Evolutionary conservation across 345 rosid genomes (phyloP).

Genomic region (Salix viminalis): DNA sequence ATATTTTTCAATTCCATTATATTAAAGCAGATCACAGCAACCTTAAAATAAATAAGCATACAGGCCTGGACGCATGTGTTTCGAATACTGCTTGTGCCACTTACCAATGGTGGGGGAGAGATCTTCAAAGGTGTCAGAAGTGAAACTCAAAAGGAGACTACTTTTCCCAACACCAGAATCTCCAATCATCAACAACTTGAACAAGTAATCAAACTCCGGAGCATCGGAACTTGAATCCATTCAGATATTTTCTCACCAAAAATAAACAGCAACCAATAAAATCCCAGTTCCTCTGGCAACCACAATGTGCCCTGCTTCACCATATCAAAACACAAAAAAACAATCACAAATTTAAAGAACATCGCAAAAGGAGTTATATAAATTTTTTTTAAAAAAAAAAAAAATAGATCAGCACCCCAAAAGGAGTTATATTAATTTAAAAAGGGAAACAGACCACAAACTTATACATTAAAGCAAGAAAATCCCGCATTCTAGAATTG

Average conservation of each 20-base stretch:
- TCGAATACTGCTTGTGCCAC: neutral
- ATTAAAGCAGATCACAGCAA: neutral
- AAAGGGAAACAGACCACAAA: neutral
- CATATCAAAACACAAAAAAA: neutral
- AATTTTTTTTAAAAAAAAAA: neutral
- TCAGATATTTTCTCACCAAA: neutral
- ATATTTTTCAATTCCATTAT: neutral
- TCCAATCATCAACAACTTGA: slow-evolving; percentile 26
- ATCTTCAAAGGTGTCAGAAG: slow-evolving; percentile 24
- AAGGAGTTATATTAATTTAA: neutral
- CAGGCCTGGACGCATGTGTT: neutral
- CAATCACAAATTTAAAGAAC: neutral
- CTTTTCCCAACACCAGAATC: slow-evolving; percentile 29
- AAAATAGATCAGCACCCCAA: neutral
- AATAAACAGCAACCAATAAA: neutral
- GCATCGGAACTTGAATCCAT: slow-evolving; percentile 12
- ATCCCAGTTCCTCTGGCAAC: neutral
- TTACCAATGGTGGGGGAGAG: slow-evolving; percentile 29
- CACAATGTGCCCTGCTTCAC: neutral
- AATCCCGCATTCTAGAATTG: neutral
- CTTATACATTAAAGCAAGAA: neutral
- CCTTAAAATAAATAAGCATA: neutral
- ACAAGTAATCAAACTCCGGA: slow-evolving; percentile 18
- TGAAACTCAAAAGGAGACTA: slow-evolving; percentile 22
- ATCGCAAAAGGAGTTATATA: neutral